Conservation (phyloP, 768 basidiomycete genomes). For the Rhizopogon sp. region DNA sequence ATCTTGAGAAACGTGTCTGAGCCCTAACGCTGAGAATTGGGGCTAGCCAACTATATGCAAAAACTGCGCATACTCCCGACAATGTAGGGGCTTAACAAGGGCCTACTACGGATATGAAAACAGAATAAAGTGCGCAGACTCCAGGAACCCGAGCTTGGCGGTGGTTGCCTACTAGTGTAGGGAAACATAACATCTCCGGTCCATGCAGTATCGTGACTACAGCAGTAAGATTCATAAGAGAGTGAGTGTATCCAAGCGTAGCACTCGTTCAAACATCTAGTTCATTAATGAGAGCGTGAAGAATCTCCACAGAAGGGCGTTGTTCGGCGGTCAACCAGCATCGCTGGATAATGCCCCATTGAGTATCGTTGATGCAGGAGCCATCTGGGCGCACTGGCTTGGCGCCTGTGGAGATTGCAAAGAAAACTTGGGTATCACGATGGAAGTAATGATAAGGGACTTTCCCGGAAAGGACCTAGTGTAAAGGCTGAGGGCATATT, state of each 20-base stretch:
- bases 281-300: background rate
- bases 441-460: constrained; percentile 16
- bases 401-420: constrained; percentile 9
- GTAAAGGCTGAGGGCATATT: background rate
- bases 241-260: background rate
- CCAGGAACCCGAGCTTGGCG: background rate
- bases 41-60: background rate
- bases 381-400: constrained; percentile 1
- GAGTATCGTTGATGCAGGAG: background rate
- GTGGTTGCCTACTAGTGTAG: background rate
- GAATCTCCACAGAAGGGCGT: background rate
- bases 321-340: constrained; percentile 14
- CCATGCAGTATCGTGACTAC: background rate
- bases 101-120: background rate
- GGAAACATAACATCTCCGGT: background rate
- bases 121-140: background rate
- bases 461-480: constrained; percentile 10
- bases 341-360: constrained; percentile 7
- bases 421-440: constrained; percentile 15
- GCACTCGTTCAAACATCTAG: background rate
- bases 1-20: too few relatives aligned
- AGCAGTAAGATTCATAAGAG: background rate
- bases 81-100: too few relatives aligned
- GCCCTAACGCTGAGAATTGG: too few relatives aligned
- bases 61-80: background rate